Base-by-base conservation (phyloP, 2,329 filamentous ascomycete species). In the Trichoderma polysporum region DNA sequence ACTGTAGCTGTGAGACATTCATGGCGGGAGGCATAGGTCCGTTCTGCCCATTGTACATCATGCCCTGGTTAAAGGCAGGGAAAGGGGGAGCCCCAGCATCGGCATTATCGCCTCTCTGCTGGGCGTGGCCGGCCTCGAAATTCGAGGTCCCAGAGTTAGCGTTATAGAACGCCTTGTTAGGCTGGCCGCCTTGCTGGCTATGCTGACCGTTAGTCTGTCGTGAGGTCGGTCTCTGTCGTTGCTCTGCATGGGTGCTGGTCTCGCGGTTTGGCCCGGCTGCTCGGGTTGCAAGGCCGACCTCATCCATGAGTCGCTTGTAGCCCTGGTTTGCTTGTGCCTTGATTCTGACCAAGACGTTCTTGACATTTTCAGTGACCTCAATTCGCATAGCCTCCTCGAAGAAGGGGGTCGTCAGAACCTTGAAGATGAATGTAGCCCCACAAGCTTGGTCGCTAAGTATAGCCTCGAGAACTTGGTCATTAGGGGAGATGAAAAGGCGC, bases 251-350 rank as follows among this genome's bases (percentile, higher is more conserved):
- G 66, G 80, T 64, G 70, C 78, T 79, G 67, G 80, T 78, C 65
- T 81, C 83, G 49, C 83, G 81, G 62, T 75, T 78, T 41, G 79
- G 76, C 25, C 79, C 79, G 12, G 80, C 77, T 39, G 79, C 86
- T 50, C 88, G 82, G 31, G 88, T 90, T 6, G 94, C 96, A 41
- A 99, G 82, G 68, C 94, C 94, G 72, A 99, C 95, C 77, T 99
- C 95, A 74, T 99, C 95, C 95, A 99, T 99, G 68, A 99, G 82
- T 62, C 95, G 91, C 85, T 98, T 99, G 83, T 99, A 99, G 61
- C 95, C 95, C 80, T 98, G 95, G 69, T 90, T 91, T 17, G 95
- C 93, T 74, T 97, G 92, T 6, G 93, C 94, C 82, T 97, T 97
- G 79, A 98, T 90, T 74, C 91, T 91, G 37, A 94, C 81, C 37